Conservation (phyloP, 345 rosid species). For the Gossypium thurberi region DNA sequence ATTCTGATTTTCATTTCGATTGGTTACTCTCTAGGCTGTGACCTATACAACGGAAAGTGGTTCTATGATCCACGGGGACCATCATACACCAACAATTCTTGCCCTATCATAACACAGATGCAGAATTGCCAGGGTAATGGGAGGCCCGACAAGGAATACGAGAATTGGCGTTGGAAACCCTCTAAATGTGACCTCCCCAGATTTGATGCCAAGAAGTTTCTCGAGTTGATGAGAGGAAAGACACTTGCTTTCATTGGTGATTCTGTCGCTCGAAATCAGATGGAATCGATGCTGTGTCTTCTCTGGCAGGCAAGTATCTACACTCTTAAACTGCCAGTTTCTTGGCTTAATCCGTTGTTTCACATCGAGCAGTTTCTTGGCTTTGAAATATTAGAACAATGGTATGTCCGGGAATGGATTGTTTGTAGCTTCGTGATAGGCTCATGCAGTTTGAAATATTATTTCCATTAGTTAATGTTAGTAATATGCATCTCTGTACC, state of each 20-base stretch:
- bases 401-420: background rate
- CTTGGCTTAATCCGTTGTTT: background rate
- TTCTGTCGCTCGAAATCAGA: constrained; percentile 96
- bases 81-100: constrained; percentile 78
- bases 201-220: constrained; percentile 78
- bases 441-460: background rate
- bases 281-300: constrained; percentile 96
- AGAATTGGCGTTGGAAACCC: constrained; percentile 97
- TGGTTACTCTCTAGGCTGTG: constrained; percentile 52
- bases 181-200: constrained; percentile 81
- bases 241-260: constrained; percentile 91
- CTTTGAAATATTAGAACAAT: background rate
- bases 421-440: background rate
- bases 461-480: background rate
- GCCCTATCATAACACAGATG: constrained; percentile 91
- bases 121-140: constrained; percentile 99
- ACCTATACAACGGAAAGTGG: constrained; percentile 80
- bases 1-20: constrained; percentile 15
- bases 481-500: background rate
- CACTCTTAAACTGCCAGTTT: background rate
- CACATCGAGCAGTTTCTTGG: background rate
- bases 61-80: constrained; percentile 77
- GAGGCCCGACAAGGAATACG: constrained; percentile 85
- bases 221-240: constrained; percentile 90
- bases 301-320: constrained; percentile 87